Evolutionary conservation across 805 yeast genomes (phyloP).

Genomic region (Metahyphopichia silvanorum): DNA sequence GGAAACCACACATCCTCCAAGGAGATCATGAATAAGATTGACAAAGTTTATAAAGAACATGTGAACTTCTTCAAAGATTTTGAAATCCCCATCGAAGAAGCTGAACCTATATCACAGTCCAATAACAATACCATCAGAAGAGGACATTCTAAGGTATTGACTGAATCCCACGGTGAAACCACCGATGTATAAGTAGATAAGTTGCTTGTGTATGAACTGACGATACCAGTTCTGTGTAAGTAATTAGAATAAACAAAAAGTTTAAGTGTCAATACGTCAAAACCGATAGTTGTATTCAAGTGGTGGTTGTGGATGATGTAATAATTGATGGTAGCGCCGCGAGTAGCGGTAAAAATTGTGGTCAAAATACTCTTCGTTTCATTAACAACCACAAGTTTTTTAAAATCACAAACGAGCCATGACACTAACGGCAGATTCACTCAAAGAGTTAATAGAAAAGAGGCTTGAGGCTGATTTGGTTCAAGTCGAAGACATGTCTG

Average conservation of each 20-base stretch:
- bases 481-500: conserved; percentile 74
- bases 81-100: conserved; percentile 6
- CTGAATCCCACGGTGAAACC: conserved; percentile 32
- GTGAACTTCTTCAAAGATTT: conserved; percentile 24
- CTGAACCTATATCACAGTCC: conserved; percentile 5
- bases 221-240: too few species aligned
- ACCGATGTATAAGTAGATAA: conserved; percentile 12
- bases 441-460: conserved; percentile 49
- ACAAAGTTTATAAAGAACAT: conserved; percentile 28
- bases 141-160: conserved; percentile 24
- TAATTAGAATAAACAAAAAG: too few species aligned
- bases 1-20: conserved; percentile 26
- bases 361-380: too few species aligned
- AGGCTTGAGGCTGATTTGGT: conserved; percentile 62
- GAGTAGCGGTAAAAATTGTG: too few species aligned
- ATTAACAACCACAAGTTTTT: too few species aligned
- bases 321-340: too few species aligned
- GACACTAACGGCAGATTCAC: conserved; percentile 31
- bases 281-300: too few species aligned
- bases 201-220: too few species aligned
- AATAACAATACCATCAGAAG: conserved; percentile 27
- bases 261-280: too few species aligned
- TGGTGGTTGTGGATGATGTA: too few species aligned
- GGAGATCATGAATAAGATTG: conserved; percentile 32
- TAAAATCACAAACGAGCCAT: too few species aligned